A percentile compares a stretch with the other conserved stretches of the same genome.
These are phyloP conservation scores for Termitomyces sp. DNA, from an alignment of 768 basidiomycete genomes.

Conservation along the genomic window DNA sequence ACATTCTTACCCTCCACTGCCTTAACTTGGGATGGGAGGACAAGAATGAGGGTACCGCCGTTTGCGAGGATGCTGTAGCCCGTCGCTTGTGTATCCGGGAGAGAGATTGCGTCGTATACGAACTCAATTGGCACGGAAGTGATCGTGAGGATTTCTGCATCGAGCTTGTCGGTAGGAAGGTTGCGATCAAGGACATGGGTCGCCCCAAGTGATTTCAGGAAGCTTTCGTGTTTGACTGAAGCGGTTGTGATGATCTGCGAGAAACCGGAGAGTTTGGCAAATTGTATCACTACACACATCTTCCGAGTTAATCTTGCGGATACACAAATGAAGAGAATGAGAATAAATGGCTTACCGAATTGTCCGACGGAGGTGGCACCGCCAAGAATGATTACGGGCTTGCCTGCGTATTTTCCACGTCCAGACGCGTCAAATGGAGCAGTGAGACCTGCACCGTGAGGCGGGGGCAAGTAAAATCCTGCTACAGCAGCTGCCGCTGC, in stretches of 20 bases:
- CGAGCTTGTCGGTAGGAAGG: not conserved
- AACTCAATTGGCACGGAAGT: constrained; percentile 14
- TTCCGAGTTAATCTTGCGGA: not conserved
- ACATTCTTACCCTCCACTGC: constrained; percentile 11
- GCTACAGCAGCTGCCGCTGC: constrained; percentile 22
- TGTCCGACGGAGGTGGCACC: constrained; percentile 34
- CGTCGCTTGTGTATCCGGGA: constrained; percentile 32
- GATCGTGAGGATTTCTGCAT: constrained; percentile 15
- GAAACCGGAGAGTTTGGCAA: constrained; percentile 34
- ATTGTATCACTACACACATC: not conserved
- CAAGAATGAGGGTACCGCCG: constrained; percentile 28
- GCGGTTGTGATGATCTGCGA: constrained; percentile 26
- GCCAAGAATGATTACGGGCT: constrained; percentile 30
- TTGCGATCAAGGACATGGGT: constrained; percentile 24
- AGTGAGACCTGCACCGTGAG: constrained; percentile 22
- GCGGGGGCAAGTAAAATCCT: constrained; percentile 24
- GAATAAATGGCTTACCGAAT: constrained; percentile 19
- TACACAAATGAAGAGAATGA: not conserved
- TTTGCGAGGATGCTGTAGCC: constrained; percentile 31
- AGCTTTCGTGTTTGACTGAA: constrained; percentile 1
- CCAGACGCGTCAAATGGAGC: constrained; percentile 28
- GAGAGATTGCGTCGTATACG: constrained; percentile 28
- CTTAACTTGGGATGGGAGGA: constrained; percentile 17
- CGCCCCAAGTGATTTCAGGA: constrained; percentile 5
- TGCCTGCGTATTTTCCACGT: constrained; percentile 22